Base-by-base conservation (phyloP, 192 early-diverging fungal species). In the Thoreauomyces humboldtii region DNA sequence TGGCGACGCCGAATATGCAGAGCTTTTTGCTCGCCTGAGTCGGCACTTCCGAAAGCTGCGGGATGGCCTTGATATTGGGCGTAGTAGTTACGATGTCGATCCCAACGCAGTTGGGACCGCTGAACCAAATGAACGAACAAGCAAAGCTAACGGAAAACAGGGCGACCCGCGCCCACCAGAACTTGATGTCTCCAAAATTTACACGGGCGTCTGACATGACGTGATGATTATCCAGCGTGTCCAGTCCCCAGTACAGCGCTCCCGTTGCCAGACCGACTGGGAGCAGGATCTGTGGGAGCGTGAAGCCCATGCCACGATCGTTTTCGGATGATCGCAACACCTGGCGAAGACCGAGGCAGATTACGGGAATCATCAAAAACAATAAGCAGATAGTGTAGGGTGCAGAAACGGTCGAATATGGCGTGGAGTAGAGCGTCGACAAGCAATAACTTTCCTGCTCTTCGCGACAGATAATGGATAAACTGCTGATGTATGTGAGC, bases 381-480 rank as follows among this genome's bases (percentile, higher is more conserved):
- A 87, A 64, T 6, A 61, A 53, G n/a, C 81, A 59, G 9, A 84
- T 48, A 7, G 75, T 73, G 54, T 66, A 65, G 42, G 80, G 74
- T 9, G 86, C 70, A 5, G 87, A 75, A 6, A 84, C 73, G 6
- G 83, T 72, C 17, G 75, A 73, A 15, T 70, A 57, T n/a, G 82
- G 73, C 2, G 83, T 68, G 5, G 84, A 82, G 59, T 95, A 89
- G 78, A 88, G 93, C 12, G 89, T 92, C n/a, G 89, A 87, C 12
- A 61, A 69, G 69, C 95, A 98, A 36, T 80, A 66, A 2, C 87
- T 85, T 5, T 84, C 73, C 75, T 96, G 92, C 58, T 98, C 96
- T 59, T 92, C 91, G 24, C 94, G 88, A 59, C 96, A 98, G 25
- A 93, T 83, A 2, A 87, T 92, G 1, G 77, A 78, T 3, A 81